Evolutionary conservation across 164 flowering plant genomes (phyloP).

Genomic region (Saururus chinensis): DNA sequence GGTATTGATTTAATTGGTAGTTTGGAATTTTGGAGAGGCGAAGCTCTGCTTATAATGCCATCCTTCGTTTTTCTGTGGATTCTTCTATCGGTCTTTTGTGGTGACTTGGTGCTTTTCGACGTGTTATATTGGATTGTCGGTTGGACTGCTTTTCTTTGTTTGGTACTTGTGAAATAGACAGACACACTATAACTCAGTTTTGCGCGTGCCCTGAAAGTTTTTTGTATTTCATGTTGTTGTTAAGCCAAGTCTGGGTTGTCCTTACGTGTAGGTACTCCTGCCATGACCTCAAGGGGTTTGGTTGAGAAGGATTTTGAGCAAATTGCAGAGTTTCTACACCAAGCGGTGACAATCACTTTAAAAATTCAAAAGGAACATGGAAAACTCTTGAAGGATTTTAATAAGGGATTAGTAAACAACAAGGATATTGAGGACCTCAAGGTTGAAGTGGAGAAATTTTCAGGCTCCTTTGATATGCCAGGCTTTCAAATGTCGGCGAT

Average conservation of each 20-base stretch:
- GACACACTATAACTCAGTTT: too few relatives aligned
- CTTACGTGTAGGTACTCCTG: slow-evolving; percentile 67
- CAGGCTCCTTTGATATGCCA: slow-evolving; percentile 93
- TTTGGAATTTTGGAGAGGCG: too few relatives aligned
- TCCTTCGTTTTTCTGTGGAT: neutral
- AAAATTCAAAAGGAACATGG: slow-evolving; percentile 81
- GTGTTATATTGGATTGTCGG: neutral
- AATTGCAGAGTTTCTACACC: slow-evolving; percentile 93
- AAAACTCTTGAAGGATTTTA: slow-evolving; percentile 97
- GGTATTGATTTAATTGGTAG: too few relatives aligned
- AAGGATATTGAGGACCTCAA: slow-evolving; percentile 88
- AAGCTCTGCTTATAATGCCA: neutral
- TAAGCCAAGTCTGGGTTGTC: neutral
- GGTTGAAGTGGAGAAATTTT: slow-evolving; percentile 81
- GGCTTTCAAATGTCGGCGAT: slow-evolving; percentile 78
- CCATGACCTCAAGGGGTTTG: slow-evolving; percentile 99
- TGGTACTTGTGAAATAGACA: neutral
- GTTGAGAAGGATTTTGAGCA: slow-evolving; percentile 97
- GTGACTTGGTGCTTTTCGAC: too few relatives aligned
- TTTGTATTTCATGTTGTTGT: neutral
- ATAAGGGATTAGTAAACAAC: slow-evolving; percentile 92
- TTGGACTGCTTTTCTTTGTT: neutral
- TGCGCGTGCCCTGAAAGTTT: neutral
- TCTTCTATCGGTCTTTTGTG: too few relatives aligned
- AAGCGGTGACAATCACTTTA: slow-evolving; percentile 70